Evolutionary conservation across 1,284 basidiomycete genomes (phyloP).

Genomic region (Puccinia polysora): DNA sequence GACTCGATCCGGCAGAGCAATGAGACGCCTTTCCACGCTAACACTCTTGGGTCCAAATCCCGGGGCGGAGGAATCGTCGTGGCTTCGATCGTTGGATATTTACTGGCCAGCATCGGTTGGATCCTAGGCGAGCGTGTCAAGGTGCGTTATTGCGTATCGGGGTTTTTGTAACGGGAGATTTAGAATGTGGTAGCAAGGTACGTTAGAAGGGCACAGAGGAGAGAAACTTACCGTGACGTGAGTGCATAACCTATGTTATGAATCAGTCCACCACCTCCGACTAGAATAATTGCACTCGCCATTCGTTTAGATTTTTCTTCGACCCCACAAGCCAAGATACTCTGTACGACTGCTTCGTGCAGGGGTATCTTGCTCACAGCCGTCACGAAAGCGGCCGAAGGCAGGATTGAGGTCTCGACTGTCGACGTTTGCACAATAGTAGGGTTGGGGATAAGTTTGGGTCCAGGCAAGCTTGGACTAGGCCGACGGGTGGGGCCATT

Average conservation of each 20-base stretch:
- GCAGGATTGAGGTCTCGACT: constrained; percentile 22
- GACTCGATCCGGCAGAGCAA: constrained; percentile 88
- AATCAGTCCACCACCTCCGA: constrained; percentile 68
- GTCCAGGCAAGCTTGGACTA: constrained; percentile 18
- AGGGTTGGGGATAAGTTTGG: neutral
- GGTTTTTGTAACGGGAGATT: constrained; percentile 21
- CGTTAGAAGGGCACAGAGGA: neutral
- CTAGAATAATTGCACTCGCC: constrained; percentile 77
- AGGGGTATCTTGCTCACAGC: constrained; percentile 87
- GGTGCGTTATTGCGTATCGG: no score
- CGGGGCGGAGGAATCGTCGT: constrained; percentile 78
- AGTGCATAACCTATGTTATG: constrained; percentile 53
- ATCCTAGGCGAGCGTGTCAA: no score
- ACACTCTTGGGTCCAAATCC: constrained; percentile 79
- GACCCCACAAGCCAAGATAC: constrained; percentile 72
- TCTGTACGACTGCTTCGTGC: constrained; percentile 90
- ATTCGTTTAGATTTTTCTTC: constrained; percentile 88
- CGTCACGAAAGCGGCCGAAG: constrained; percentile 65
- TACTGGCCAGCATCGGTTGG: constrained; percentile 17
- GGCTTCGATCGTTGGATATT: constrained; percentile 29
- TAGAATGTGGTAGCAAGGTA: neutral
- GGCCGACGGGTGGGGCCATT: constrained; percentile 32
- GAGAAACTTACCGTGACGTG: constrained; percentile 53
- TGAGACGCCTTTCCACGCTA: constrained; percentile 93
- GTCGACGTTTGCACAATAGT: constrained; percentile 45